Evolutionary conservation across 495 filamentous ascomycete species (phyloP), one percentile per base, ranked within the genome.

Genomic region (Pseudomonodictys pantanalensis): DNA sequence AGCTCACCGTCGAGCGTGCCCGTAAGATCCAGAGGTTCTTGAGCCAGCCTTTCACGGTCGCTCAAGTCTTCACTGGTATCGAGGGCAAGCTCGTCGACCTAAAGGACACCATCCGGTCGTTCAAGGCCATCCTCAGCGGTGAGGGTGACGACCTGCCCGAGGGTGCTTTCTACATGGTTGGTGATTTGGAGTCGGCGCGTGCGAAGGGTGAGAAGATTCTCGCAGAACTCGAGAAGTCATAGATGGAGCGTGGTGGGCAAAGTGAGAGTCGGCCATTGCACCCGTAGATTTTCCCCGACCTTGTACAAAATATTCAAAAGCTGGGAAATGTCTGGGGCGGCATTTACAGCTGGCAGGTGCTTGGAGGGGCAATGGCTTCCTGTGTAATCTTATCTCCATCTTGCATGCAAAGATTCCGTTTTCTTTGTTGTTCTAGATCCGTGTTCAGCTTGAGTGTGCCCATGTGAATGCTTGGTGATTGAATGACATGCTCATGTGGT

Each of bases 21-120:
- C 91, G 93, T 81, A 97, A 97, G 84, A 83, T 98, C 74, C 95
- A 98, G 82, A 89, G 93, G 85, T 98, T 98, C 90, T 81, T 98
- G 81, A 88, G 83, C 76, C 93, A 98, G 85, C 93, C 93, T 70
- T 98, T 98, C 87, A 92, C 93, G 58, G 93, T 97, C 70, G 92
- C 92, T 70, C 89, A 97, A 80, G 92, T 96, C 66, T 97, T 96
- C 86, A 96, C 91, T 44, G 77, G 92, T 90, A 97, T 97, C 78
- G 88, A 97, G 86, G 93, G 93, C 78, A 84, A 83, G 77, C 86
- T 98, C 50, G 93, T 98, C 69, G 90, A 96, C 78, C 80, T 98
- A 60, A 97, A 98, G 86, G 92, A 96, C 79, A 98, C 93, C 76
- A 96, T 98, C 69, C 70, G 80, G 71, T 91, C 87, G 58, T 98